Base-by-base conservation (phyloP, 2,329 filamentous ascomycete genomes). In the Ilyonectria mors-panacis region DNA sequence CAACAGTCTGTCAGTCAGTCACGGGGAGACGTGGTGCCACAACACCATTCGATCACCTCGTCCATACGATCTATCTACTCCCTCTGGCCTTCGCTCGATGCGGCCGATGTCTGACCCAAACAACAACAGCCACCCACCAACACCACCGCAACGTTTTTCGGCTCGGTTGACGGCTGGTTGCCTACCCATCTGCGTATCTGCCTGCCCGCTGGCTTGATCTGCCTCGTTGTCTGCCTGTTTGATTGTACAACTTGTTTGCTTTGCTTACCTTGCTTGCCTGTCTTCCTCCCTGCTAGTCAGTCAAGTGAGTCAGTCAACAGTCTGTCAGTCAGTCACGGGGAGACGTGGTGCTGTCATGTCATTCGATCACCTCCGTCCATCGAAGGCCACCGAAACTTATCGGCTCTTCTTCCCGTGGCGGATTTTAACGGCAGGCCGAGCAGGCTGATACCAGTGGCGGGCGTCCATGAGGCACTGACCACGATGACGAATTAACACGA, bases 331-430 rank as follows among this genome's bases (percentile, higher is more conserved):
- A 21, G 19, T 28, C 35, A 57, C 39, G 56, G 56, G 45, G 62
- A 44, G 45, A 56, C 12, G 55, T 55, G 55, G 56, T 65, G 50
- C 51, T 23, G 53, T 23, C 44, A 63, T 56, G 35, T 54, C 45
- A 63, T 57, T 45, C 54, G 50, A 53, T 26, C 54, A 37, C 54
- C 54, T 64, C 28, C 55, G 28, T 37, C 48, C 51, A 28, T 60
- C 64, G 66, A 69, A 64, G 8, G 28, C 54, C 37, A 51, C 59
- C 62, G 62, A 68, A 65, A 30, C 44, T 44, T 37, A 30, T 65
- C 44, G 60, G 59, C 23, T 17, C 59, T 26, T 37, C 19, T 33
- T 37, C 48, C 51, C 44, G 47, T 26, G 15, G 55, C 54, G 56
- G 62, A 45, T n/a, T 50, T 54, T 55, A 12, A 54, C 56, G 37